Conservation (phyloP, 139 green algal genomes). For the Dunaliella primolecta region DNA sequence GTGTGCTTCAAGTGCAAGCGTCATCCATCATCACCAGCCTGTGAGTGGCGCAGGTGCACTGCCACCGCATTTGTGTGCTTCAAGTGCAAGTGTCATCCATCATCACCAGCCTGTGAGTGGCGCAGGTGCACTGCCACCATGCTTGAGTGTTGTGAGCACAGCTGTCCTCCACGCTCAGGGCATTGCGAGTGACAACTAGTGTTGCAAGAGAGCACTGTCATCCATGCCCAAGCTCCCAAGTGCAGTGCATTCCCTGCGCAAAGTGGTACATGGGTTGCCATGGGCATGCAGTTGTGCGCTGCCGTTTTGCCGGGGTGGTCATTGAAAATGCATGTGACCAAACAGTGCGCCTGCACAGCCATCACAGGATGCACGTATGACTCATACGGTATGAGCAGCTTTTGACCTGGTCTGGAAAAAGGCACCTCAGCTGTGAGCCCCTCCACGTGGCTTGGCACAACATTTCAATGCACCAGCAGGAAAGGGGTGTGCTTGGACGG, state of each 20-base stretch:
- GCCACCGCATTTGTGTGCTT: no score
- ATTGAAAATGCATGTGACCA: background rate
- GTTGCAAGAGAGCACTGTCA: background rate
- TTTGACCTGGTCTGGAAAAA: background rate
- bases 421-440: no score
- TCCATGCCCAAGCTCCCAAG: no score
- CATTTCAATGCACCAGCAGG: constrained; percentile 1
- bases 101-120: background rate
- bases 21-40: constrained; percentile 4
- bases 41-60: background rate
- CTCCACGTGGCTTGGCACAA: no score
- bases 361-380: background rate
- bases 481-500: background rate
- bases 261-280: no score
- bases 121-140: background rate
- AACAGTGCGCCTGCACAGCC: background rate
- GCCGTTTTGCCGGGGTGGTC: no score
- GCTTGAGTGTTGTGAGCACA: background rate
- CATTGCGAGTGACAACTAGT: background rate
- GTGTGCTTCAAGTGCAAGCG: no score
- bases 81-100: background rate
- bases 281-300: no score
- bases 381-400: background rate
- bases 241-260: no score
- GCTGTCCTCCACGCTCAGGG: background rate